Base-by-base conservation (phyloP, 345 rosid species). In the Hypericum androsaemum region DNA sequence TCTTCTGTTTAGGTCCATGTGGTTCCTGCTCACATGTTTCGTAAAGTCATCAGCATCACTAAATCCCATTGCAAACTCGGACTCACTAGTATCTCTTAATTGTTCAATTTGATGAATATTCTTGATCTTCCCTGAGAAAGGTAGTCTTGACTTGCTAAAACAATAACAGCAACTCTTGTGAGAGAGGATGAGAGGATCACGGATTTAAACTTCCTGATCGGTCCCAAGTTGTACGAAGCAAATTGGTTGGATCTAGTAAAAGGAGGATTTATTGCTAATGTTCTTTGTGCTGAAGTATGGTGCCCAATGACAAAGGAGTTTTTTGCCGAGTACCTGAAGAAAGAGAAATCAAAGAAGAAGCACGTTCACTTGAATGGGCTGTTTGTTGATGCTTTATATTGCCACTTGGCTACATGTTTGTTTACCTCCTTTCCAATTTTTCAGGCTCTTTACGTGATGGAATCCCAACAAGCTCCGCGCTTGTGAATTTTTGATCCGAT, bases 31-130 rank as follows among this genome's bases (percentile, higher is more conserved):
- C 95, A 92, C 63, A 92, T 88, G 98, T 92, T 92, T 67, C 87
- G 97, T 70, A 92, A 88, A 73, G 98, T 92, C 38, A 92, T 88
- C 72, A 92, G 97, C 62, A 49, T 92, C 41, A 88, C 98, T 58
- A 92, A 92, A 77, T 92, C 97, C 64, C 98, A 92, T 72, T 88
- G 98, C 86, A 92, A 88, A 68, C 88, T 92, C n/a, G 98, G 98
- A 61, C 97, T 92, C 53, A 88, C 95, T 64, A 94, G 97, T 89
- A 80, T 43, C 50, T 40, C 40, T 36, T 41, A 39, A 39, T 36
- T 6, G 39, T 47, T 32, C 50, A 17, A 35, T 39, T 62, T 57
- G 17, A 8, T 40, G 28, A 43, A 49, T 54, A 47, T 40, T n/a
- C 51, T 58, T 32, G 52, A 60, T 47, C 13, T 37, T 61, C 39